phyloP scores from a whole-genome alignment of 2,329 filamentous ascomycete genomes.

The Phoma sp. region DNA sequence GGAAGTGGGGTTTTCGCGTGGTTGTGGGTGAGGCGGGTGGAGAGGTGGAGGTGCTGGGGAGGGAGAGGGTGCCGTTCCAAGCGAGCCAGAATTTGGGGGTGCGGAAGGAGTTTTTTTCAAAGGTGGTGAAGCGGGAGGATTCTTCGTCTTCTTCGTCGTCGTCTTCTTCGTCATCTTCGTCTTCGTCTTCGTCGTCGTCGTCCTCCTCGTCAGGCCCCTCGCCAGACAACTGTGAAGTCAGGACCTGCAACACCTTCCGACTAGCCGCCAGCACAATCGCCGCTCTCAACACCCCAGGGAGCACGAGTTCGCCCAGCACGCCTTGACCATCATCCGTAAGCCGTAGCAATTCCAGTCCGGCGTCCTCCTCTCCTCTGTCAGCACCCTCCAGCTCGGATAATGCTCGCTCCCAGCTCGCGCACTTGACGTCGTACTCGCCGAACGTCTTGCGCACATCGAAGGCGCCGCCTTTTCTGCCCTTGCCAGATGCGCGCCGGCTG shows the following conservation, averaged over 20 bases:
- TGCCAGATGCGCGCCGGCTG: constrained; percentile 12
- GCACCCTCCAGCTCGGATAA: neutral
- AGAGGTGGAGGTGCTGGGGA: neutral
- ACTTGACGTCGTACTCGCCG: constrained; percentile 32
- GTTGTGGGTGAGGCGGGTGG: neutral
- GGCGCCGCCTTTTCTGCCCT: constrained; percentile 17
- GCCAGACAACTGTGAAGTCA: constrained; percentile 6
- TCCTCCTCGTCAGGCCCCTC: constrained; percentile 12
- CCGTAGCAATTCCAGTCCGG: constrained; percentile 27
- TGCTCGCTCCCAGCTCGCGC: constrained; percentile 26
- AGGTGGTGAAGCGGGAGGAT: constrained; percentile 24
- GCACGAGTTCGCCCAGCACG: constrained; percentile 25
- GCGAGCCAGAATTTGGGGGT: constrained; percentile 35
- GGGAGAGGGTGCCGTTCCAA: constrained; percentile 25
- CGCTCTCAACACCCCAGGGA: constrained; percentile 24
- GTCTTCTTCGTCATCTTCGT: neutral
- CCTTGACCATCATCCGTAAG: constrained; percentile 28
- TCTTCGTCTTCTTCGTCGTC: constrained; percentile 1
- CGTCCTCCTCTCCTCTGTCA: constrained; percentile 4
- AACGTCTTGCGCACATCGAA: constrained; percentile 36
- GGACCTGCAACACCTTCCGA: constrained; percentile 18
- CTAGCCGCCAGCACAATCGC: constrained; percentile 28
- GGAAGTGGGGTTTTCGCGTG: neutral
- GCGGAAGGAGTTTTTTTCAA: constrained; percentile 39
- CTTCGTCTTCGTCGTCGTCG: constrained; percentile 3